Percentiles rank a stretch among this genome's conserved stretches.
These are phyloP conservation scores for Diplosphaera chodatii DNA, from an alignment of 139 green algal species.

Conservation along the genomic window DNA sequence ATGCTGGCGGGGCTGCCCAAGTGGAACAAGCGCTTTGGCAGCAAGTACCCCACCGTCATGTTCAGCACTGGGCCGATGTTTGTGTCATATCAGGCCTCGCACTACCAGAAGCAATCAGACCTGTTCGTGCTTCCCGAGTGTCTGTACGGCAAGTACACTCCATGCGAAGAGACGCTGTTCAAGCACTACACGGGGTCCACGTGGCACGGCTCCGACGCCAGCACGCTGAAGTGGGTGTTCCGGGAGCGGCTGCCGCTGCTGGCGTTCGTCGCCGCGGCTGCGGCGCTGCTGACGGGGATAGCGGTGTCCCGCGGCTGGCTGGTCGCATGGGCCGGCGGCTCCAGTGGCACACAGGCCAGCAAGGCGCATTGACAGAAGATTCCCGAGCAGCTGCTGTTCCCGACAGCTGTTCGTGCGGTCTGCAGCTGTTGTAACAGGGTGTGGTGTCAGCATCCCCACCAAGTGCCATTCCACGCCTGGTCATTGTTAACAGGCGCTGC, in stretches of 20 bases:
- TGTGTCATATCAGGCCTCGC: constrained; percentile 27
- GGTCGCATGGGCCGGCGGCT: background rate
- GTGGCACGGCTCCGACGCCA: constrained; percentile 47
- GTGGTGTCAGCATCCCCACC: no score
- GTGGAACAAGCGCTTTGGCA: constrained; percentile 39
- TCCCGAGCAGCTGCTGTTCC: no score
- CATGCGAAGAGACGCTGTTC: constrained; percentile 19
- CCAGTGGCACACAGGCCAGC: background rate
- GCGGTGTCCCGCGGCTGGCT: background rate
- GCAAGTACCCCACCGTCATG: constrained; percentile 54
- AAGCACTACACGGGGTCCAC: constrained; percentile 39
- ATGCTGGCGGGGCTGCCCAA: constrained; percentile 13
- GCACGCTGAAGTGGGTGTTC: constrained; percentile 39
- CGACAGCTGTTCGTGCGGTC: no score
- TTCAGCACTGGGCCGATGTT: constrained; percentile 57
- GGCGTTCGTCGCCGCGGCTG: background rate
- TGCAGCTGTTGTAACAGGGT: no score
- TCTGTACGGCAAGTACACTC: constrained; percentile 48
- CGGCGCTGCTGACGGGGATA: background rate
- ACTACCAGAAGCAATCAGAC: background rate
- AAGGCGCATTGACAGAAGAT: background rate
- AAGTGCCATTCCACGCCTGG: no score
- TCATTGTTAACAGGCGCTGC: no score
- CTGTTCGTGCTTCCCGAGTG: constrained; percentile 30
- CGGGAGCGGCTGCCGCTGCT: constrained; percentile 20